Percentiles rank a stretch among this genome's conserved stretches.
Evolutionary conservation across 2,329 filamentous ascomycete genomes (phyloP).

Genomic region (Phaeoacremonium minimum): DNA sequence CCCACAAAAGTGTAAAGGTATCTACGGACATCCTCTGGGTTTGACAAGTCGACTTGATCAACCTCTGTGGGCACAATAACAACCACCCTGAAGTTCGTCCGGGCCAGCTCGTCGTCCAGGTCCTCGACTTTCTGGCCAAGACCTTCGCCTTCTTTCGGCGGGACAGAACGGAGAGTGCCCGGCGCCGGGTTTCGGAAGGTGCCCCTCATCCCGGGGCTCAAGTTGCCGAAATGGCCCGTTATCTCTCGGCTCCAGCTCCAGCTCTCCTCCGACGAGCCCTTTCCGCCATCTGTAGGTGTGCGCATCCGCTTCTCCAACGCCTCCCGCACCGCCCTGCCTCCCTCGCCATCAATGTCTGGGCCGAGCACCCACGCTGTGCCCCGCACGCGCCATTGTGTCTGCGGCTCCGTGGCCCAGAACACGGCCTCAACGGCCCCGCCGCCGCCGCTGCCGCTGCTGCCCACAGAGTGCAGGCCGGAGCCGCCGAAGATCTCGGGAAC

Average conservation of each 20-base stretch:
- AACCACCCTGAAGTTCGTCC: conserved; percentile 77
- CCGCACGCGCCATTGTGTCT: conserved; percentile 80
- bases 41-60: conserved; percentile 68
- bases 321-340: conserved; percentile 53
- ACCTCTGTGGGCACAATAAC: conserved; percentile 75
- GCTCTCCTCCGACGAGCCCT: conserved; percentile 24
- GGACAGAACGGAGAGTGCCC: conserved; percentile 53
- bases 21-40: conserved; percentile 58
- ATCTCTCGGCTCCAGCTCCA: conserved; percentile 82
- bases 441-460: conserved; percentile 52
- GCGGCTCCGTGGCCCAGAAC: conserved; percentile 70
- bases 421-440: conserved; percentile 75
- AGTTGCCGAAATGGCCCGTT: conserved; percentile 85
- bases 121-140: conserved; percentile 65
- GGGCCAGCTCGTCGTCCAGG: conserved; percentile 65
- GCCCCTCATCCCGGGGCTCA: conserved; percentile 75
- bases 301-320: conserved; percentile 62
- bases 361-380: conserved; percentile 74
- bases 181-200: conserved; percentile 70
- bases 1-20: conserved; percentile 62
- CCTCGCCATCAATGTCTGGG: conserved; percentile 45
- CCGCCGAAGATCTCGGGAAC: conserved; percentile 62
- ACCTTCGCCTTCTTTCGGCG: conserved; percentile 35
- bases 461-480: conserved; percentile 31
- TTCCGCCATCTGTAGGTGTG: conserved; percentile 23